A percentile compares a stretch with the other conserved stretches of the same genome.
These are phyloP conservation scores for Dioszegia aurantiaca DNA, from an alignment of 768 basidiomycete species.

Conservation along the genomic window DNA sequence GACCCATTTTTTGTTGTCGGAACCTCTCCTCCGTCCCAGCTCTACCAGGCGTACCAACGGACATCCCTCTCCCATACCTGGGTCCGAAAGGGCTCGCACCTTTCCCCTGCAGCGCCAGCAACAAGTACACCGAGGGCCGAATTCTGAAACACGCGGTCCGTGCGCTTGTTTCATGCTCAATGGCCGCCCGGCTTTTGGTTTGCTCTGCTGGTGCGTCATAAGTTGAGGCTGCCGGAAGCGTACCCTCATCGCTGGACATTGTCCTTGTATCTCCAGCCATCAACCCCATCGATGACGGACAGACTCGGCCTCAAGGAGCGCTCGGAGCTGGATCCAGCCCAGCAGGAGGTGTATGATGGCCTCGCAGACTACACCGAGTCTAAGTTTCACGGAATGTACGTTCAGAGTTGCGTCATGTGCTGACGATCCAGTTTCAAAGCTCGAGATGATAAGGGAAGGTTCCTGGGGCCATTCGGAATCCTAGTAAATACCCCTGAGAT, in stretches of 20 bases:
- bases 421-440: slow-evolving; percentile 13
- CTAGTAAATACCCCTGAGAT: slow-evolving; percentile 8
- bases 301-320: slow-evolving; percentile 12
- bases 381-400: slow-evolving; percentile 12
- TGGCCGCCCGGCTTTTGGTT: no score
- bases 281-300: slow-evolving; percentile 10
- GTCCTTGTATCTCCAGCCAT: no score
- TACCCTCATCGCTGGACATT: no score
- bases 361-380: slow-evolving; percentile 5
- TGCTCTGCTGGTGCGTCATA: no score
- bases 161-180: background rate
- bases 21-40: no score
- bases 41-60: no score
- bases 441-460: slow-evolving; percentile 11
- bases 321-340: slow-evolving; percentile 4
- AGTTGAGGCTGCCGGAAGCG: no score
- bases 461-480: slow-evolving; percentile 15
- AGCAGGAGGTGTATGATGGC: slow-evolving; percentile 6
- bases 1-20: no score
- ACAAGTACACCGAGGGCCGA: no score
- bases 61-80: no score
- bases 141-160: background rate
- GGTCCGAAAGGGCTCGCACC: no score
- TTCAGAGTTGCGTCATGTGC: background rate
- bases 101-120: no score